These are phyloP conservation scores for Pseudocercospora musae DNA, from an alignment of 2,329 filamentous ascomycete genomes.

Conservation along the genomic window DNA sequence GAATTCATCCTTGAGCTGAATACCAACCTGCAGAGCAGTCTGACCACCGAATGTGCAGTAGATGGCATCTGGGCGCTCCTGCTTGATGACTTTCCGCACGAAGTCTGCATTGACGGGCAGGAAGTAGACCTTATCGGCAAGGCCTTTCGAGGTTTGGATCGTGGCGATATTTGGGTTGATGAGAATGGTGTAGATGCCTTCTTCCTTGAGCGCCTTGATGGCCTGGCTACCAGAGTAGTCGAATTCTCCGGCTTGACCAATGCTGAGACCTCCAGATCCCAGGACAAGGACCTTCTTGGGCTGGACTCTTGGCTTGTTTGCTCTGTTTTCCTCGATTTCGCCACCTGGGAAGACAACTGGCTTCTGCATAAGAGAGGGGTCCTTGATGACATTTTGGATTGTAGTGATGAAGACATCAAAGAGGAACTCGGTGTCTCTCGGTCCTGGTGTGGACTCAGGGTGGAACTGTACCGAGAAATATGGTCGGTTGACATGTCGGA, in stretches of 20 bases:
- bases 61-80: constrained; percentile 92
- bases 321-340: constrained; percentile 72
- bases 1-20: constrained; percentile 96
- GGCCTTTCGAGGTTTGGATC: constrained; percentile 95
- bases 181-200: constrained; percentile 94
- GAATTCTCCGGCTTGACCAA: constrained; percentile 97
- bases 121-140: constrained; percentile 99
- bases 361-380: constrained; percentile 63
- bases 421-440: constrained; percentile 90
- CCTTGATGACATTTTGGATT: constrained; percentile 67
- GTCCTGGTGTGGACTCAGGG: constrained; percentile 92
- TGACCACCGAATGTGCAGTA: constrained; percentile 98
- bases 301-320: constrained; percentile 70
- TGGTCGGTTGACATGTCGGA: constrained; percentile 77
- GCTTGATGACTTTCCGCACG: constrained; percentile 93
- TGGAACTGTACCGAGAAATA: constrained; percentile 99
- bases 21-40: constrained; percentile 93
- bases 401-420: constrained; percentile 96
- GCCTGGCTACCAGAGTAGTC: constrained; percentile 98
- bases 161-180: constrained; percentile 99
- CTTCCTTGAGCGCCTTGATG: constrained; percentile 96
- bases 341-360: constrained; percentile 87
- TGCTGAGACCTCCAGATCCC: constrained; percentile 90
- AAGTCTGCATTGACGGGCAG: constrained; percentile 95
- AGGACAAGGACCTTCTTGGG: constrained; percentile 95